Conservation (phyloP, 495 filamentous ascomycete species). For the Podospora tetraspora region DNA sequence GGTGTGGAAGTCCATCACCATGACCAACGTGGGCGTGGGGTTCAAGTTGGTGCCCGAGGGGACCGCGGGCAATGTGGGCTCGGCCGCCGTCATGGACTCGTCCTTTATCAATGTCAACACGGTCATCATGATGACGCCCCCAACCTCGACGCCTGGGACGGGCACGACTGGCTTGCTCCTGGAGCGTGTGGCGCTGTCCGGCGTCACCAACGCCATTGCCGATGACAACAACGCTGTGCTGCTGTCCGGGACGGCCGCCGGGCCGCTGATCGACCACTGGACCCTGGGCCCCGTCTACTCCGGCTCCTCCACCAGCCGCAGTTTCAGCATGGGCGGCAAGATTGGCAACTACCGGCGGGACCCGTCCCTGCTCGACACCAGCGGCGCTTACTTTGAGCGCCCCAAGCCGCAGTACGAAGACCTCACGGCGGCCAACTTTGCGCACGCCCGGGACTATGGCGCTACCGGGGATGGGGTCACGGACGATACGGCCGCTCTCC, state of each 20-base stretch:
- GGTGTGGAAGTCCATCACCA: conserved; percentile 66
- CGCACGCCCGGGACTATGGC: conserved; percentile 10
- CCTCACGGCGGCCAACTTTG: conserved; percentile 21
- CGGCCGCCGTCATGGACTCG: conserved; percentile 70
- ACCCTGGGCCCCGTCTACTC: conserved; percentile 6
- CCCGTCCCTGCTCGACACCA: conserved; percentile 19
- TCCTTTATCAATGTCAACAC: conserved; percentile 55
- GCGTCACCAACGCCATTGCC: too few relatives aligned
- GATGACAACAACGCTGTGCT: conserved; percentile 38
- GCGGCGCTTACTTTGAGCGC: conserved; percentile 53
- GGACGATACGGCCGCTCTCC: neutral
- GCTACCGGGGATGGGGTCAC: neutral
- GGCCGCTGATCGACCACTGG: conserved; percentile 5
- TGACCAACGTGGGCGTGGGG: conserved; percentile 67
- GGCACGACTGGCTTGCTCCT: too few relatives aligned
- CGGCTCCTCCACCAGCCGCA: conserved; percentile 53
- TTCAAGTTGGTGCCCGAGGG: conserved; percentile 58
- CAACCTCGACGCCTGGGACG: too few relatives aligned
- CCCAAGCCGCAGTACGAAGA: conserved; percentile 60
- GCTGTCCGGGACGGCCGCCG: conserved; percentile 25
- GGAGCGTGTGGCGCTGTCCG: too few relatives aligned
- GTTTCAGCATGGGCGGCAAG: conserved; percentile 57
- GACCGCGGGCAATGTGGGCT: conserved; percentile 58
- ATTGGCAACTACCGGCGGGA: conserved; percentile 28
- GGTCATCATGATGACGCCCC: conserved; percentile 43